These are phyloP conservation scores for Hyphopichia khmerensis DNA, from an alignment of 1,139 yeast species.

Conservation along the genomic window DNA sequence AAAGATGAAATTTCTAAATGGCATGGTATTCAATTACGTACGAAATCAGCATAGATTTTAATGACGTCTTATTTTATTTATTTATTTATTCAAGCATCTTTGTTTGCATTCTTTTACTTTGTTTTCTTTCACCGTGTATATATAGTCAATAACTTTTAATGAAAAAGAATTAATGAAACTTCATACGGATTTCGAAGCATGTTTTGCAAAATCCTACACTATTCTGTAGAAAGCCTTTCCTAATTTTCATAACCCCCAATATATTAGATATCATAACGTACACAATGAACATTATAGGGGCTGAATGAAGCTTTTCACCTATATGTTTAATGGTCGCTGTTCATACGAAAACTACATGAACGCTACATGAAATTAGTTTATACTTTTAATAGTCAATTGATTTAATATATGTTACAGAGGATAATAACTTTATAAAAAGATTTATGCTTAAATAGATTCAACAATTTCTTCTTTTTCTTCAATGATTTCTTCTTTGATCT, in stretches of 20 bases:
- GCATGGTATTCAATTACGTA: constrained; percentile 91
- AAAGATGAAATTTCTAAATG: constrained; percentile 86
- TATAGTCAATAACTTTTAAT: not conserved
- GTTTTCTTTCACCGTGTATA: not conserved
- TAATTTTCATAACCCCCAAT: too few relatives aligned
- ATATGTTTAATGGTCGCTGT: too few relatives aligned
- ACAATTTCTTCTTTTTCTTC: constrained; percentile 83
- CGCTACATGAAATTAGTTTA: too few relatives aligned
- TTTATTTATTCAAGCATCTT: not conserved
- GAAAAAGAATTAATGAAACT: too few relatives aligned
- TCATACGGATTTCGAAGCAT: too few relatives aligned
- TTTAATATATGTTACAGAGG: not conserved
- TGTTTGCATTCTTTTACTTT: not conserved
- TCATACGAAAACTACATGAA: too few relatives aligned
- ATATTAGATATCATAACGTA: too few relatives aligned
- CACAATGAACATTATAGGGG: too few relatives aligned
- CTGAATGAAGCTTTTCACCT: too few relatives aligned
- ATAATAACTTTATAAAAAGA: too few relatives aligned
- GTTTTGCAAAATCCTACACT: too few relatives aligned
- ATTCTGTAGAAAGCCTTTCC: too few relatives aligned
- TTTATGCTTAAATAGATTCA: constrained; percentile 36
- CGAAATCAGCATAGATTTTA: constrained; percentile 42
- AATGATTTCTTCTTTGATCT: constrained; percentile 62
- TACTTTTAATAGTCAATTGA: not conserved
- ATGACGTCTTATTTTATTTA: not conserved